Evolutionary conservation across 2,329 filamentous ascomycete genomes (phyloP), one percentile per base, ranked within the genome.

Genomic region (Microsporum audouinii): DNA sequence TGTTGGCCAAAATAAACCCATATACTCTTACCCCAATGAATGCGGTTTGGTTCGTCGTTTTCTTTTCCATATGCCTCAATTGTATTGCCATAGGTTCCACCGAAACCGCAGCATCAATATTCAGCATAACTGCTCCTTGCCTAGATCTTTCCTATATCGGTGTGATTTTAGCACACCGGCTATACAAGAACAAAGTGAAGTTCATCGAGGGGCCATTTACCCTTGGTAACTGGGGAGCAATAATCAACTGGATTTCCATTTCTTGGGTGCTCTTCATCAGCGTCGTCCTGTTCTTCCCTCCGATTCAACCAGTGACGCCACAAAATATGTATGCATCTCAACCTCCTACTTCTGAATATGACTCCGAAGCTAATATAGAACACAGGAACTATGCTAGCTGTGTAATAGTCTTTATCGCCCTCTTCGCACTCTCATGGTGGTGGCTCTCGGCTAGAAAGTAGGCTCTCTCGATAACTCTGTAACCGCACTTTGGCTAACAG

Each of bases 231-330:
- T 84, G 79, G 80, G 79, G 80, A 59, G 77, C 76, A 57, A 76
- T 78, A 0, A 70, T 85, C 58, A 86, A 85, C 64, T 72, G 73
- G 5, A 70, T 84, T 10, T 81, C 83, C 1, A 77, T 84, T n/a
- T 70, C 72, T 2, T 86, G 84, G 84, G 83, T 85, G 2, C 64
- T 79, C 31, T 84, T 86, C 67, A 85, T 86, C 65, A 84, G 81
- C 65, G 75, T 81, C 7, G 78, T 86, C n/a, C 72, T 86, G 17
- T 82, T 81, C 66, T 80, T 81, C 69, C 79, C 79, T 5, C 75
- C 78, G 1, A 70, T 69, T 7, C 71, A 73, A 53, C 80, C 79
- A 6, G 72, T 81, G 7, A 81, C 78, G 2, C 65, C 67, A 3
- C 68, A 71, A 58, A 82, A 81, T 68, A 81, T 81, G 78, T 77